Evolutionary conservation across 371 early-diverging fungal genomes (phyloP).

Genomic region (Choanephora cucurbitarum): DNA sequence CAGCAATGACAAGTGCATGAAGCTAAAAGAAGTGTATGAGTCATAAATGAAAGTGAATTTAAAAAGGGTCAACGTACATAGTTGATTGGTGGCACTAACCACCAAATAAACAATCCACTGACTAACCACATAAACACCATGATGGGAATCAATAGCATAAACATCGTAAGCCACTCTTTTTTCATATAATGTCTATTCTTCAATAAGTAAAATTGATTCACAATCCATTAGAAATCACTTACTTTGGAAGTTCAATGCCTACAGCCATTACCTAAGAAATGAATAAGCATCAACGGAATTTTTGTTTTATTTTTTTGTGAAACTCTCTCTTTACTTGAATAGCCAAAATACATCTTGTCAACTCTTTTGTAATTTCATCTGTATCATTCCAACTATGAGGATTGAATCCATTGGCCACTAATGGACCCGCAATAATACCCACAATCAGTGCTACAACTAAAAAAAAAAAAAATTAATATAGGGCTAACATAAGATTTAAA

Average conservation of each 20-base stretch:
- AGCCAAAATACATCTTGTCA: slow-evolving; percentile 78
- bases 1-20: slow-evolving; percentile 79
- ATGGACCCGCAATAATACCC: slow-evolving; percentile 88
- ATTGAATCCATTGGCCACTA: slow-evolving; percentile 63
- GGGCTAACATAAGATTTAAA: too few species aligned
- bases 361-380: slow-evolving; percentile 64
- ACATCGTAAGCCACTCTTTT: slow-evolving; percentile 68
- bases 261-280: slow-evolving; percentile 86
- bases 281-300: slow-evolving; percentile 9
- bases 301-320: too few species aligned
- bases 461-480: neutral
- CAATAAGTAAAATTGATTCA: neutral
- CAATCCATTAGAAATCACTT: slow-evolving; percentile 6
- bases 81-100: slow-evolving; percentile 59
- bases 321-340: slow-evolving; percentile 80
- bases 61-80: slow-evolving; percentile 48
- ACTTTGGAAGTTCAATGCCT: slow-evolving; percentile 81
- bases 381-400: slow-evolving; percentile 55
- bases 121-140: slow-evolving; percentile 90
- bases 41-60: too few species aligned
- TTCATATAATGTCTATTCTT: slow-evolving; percentile 48
- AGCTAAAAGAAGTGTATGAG: too few species aligned
- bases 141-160: slow-evolving; percentile 83
- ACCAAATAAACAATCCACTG: slow-evolving; percentile 71
- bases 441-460: slow-evolving; percentile 81